Percentiles rank a stretch among this genome's conserved stretches.
These are phyloP conservation scores for Anacardium occidentale DNA, from an alignment of 345 rosid genomes.

Conservation along the genomic window DNA sequence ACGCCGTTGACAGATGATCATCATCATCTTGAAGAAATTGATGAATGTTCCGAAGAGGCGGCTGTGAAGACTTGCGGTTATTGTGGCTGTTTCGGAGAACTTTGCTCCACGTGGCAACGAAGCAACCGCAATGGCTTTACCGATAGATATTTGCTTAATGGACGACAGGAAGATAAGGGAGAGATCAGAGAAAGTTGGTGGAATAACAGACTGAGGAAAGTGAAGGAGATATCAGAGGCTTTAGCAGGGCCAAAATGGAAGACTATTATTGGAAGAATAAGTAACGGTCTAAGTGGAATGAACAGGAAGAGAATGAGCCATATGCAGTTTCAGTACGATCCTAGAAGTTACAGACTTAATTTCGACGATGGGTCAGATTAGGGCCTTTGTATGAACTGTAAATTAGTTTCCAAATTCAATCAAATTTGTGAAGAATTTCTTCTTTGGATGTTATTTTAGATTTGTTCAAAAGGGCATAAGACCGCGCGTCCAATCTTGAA, in stretches of 20 bases:
- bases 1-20: constrained; percentile 9
- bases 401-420: too few species aligned
- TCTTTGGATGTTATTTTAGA: too few species aligned
- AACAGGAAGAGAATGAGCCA: constrained; percentile 38
- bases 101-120: constrained; percentile 20
- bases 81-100: constrained; percentile 40
- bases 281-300: constrained; percentile 17
- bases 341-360: constrained; percentile 63
- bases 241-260: constrained; percentile 67
- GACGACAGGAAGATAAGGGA: constrained; percentile 20
- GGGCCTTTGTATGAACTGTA: too few species aligned
- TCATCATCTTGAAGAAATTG: constrained; percentile 27
- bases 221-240: constrained; percentile 46
- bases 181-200: constrained; percentile 33
- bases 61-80: constrained; percentile 16
- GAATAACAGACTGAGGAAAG: constrained; percentile 32
- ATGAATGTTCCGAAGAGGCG: constrained; percentile 12
- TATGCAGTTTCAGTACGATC: constrained; percentile 53
- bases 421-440: too few species aligned
- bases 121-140: constrained; percentile 19
- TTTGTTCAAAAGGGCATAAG: too few species aligned
- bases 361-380: constrained; percentile 49
- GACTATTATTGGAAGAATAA: constrained; percentile 49
- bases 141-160: constrained; percentile 7
- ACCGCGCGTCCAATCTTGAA: too few species aligned